Conservation (phyloP, 495 filamentous ascomycete genomes). For the Lophiotrema nucula region DNA sequence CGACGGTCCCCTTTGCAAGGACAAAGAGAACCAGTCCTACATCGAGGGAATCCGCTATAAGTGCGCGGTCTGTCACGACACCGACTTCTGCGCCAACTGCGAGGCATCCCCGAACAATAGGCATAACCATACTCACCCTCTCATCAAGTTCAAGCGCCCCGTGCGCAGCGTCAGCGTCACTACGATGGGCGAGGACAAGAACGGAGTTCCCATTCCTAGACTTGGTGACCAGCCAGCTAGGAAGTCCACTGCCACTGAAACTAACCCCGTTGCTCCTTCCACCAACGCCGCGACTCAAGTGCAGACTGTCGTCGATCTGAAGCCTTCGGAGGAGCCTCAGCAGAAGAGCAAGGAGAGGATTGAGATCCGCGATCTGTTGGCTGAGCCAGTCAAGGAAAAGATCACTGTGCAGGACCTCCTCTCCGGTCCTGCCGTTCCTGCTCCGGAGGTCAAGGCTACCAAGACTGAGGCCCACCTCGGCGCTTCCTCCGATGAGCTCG, state of each 20-base stretch:
- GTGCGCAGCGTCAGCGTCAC: constrained; percentile 87
- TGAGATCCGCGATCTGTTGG: constrained; percentile 42
- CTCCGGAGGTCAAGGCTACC: constrained; percentile 1
- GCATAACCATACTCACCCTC: constrained; percentile 91
- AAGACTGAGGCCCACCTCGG: neutral
- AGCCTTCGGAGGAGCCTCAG: constrained; percentile 51
- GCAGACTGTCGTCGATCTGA: constrained; percentile 70
- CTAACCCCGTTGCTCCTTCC: constrained; percentile 47
- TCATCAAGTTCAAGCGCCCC: constrained; percentile 96
- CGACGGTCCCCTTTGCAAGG: constrained; percentile 86
- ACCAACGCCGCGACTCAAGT: constrained; percentile 61
- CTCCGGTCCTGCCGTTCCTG: constrained; percentile 11
- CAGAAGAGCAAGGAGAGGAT: constrained; percentile 41
- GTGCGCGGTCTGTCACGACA: constrained; percentile 95
- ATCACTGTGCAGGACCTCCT: constrained; percentile 37
- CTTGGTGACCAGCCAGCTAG: constrained; percentile 62
- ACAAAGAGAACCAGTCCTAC: constrained; percentile 56
- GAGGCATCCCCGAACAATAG: constrained; percentile 79
- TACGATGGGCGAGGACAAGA: constrained; percentile 72
- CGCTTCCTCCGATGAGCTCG: constrained; percentile 43
- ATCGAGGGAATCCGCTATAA: constrained; percentile 90
- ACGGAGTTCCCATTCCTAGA: constrained; percentile 56
- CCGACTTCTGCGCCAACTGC: constrained; percentile 93
- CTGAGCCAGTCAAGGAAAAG: constrained; percentile 36
- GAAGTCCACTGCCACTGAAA: constrained; percentile 53